Conservation (phyloP, 345 rosid genomes). For the Pistacia integerrima region DNA sequence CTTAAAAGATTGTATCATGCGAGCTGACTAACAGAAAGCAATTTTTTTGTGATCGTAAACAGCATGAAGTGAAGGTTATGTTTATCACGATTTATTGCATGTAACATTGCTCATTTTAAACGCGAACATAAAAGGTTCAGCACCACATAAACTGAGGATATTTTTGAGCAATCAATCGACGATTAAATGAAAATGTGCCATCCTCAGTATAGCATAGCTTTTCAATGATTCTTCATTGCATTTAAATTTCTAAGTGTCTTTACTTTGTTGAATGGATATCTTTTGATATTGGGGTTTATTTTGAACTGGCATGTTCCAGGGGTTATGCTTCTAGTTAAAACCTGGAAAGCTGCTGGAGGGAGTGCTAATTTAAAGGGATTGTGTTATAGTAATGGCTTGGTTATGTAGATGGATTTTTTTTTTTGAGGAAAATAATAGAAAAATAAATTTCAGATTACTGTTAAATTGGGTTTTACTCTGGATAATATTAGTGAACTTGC, state of each 20-base stretch:
- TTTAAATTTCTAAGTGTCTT: neutral
- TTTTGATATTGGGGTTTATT: neutral
- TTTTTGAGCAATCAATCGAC: neutral
- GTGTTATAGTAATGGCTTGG: no score
- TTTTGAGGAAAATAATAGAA: no score
- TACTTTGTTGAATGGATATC: neutral
- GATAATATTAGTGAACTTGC: no score
- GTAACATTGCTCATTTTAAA: neutral
- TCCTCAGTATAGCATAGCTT: neutral
- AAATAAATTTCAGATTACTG: no score
- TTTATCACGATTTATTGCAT: neutral
- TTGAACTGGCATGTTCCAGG: neutral
- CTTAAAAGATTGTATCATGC: neutral
- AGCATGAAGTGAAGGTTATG: neutral
- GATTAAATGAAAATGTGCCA: neutral
- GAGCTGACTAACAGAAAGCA: neutral
- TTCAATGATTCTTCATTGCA: neutral
- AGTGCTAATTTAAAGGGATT: no score
- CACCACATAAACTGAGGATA: conserved; percentile 2
- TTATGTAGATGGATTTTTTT: no score
- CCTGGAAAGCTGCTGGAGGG: no score
- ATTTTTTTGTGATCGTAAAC: neutral
- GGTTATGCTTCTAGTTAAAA: no score
- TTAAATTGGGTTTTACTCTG: no score
- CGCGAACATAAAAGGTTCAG: neutral